phyloP scores from a whole-genome alignment of 176 grass and related monocot species.

The Stipa capillata region DNA sequence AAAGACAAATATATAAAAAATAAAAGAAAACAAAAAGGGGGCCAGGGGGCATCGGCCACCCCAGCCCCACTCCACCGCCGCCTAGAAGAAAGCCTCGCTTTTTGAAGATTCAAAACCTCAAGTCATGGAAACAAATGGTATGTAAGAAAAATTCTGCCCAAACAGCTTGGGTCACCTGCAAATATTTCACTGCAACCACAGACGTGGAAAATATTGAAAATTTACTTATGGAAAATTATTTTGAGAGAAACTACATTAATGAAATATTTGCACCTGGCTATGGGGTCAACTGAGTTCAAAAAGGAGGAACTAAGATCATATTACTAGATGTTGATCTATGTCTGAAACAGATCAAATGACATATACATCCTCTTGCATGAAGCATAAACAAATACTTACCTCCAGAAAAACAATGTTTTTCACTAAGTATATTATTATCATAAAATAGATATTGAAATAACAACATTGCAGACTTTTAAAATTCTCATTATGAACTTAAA shows the following conservation, averaged over 20 bases:
- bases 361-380: too few species aligned
- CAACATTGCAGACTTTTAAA: too few species aligned
- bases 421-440: too few species aligned
- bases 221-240: background rate
- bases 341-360: too few species aligned
- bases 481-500: too few species aligned
- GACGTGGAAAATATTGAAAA: background rate
- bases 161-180: background rate
- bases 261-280: background rate
- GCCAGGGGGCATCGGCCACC: too few species aligned
- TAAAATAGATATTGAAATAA: too few species aligned
- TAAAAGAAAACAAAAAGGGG: too few species aligned
- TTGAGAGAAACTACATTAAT: background rate
- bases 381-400: too few species aligned
- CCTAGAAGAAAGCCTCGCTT: too few species aligned
- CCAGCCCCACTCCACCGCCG: too few species aligned
- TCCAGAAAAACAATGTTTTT: background rate
- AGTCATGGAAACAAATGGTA: background rate
- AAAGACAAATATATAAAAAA: too few species aligned
- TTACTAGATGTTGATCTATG: background rate
- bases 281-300: background rate
- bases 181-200: background rate
- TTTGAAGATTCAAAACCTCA: background rate
- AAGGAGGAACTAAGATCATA: background rate
- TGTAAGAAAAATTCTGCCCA: background rate